Conservation (phyloP, 108 stramenopile species). For the Skeletonema potamos region DNA sequence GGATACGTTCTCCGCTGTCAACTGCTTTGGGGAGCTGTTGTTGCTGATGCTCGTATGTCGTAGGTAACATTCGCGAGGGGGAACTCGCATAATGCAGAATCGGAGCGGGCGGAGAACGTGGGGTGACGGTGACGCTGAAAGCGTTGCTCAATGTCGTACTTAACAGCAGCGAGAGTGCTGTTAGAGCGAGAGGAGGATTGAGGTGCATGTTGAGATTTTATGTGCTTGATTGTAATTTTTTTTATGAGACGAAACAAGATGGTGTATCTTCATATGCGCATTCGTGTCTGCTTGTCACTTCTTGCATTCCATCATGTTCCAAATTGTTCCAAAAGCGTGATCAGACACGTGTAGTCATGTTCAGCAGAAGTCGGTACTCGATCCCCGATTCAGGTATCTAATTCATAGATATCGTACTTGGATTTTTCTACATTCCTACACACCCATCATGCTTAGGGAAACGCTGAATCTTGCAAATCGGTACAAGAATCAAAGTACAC, state of each 20-base stretch:
- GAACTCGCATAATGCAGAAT: too few relatives aligned
- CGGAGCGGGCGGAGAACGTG: too few relatives aligned
- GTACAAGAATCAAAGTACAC: too few relatives aligned
- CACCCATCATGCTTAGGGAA: too few relatives aligned
- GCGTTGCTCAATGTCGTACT: neutral
- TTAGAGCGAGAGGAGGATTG: neutral
- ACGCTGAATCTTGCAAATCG: too few relatives aligned
- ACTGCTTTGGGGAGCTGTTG: neutral
- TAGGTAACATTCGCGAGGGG: neutral
- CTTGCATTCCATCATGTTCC: neutral
- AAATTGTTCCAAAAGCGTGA: neutral
- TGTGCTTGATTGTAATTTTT: neutral
- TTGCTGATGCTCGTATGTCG: neutral
- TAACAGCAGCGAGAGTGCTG: neutral
- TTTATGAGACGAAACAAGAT: too few relatives aligned
- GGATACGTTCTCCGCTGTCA: neutral
- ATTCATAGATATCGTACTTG: too few relatives aligned
- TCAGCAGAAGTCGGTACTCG: too few relatives aligned
- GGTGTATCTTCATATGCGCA: neutral
- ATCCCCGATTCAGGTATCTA: too few relatives aligned
- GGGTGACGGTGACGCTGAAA: too few relatives aligned
- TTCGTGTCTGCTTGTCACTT: neutral
- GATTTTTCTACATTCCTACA: too few relatives aligned
- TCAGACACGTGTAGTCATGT: too few relatives aligned
- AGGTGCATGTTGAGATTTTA: neutral